Percentiles rank a stretch among this genome's conserved stretches.
Conservation (phyloP, 2,329 filamentous ascomycete species). For the Trichoderma afroharzianum region DNA sequence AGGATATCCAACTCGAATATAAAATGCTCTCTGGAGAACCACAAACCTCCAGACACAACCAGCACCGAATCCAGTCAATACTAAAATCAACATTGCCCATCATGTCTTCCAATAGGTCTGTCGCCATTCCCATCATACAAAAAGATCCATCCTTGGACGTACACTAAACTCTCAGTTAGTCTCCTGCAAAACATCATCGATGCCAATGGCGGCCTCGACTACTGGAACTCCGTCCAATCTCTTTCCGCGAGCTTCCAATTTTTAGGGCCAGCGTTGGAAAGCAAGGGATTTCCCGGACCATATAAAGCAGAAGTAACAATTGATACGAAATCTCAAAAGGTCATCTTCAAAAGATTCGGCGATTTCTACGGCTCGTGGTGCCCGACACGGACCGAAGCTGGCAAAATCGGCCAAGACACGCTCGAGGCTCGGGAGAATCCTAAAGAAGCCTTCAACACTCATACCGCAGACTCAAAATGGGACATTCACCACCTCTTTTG, state of each 20-base stretch:
- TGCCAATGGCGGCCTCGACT: not conserved
- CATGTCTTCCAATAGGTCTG: not conserved
- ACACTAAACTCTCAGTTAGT: not conserved
- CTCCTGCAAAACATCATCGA: not conserved
- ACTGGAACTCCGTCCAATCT: not conserved
- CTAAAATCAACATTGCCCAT: not conserved
- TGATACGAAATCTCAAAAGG: not conserved
- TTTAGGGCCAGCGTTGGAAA: not conserved
- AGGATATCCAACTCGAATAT: not conserved
- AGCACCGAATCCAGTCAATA: not conserved
- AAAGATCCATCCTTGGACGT: not conserved
- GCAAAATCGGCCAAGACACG: not conserved
- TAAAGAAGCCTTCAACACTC: not conserved
- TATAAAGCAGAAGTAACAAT: not conserved
- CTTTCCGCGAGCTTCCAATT: not conserved
- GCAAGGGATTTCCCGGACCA: not conserved
- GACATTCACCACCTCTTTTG: not conserved
- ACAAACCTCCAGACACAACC: not conserved
- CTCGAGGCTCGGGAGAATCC: not conserved
- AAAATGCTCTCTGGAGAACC: not conserved
- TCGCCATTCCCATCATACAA: not conserved
- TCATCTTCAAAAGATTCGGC: not conserved
- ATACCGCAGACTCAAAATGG: not conserved
- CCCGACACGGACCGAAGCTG: not conserved
- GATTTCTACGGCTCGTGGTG: not conserved